These are phyloP conservation scores for Bromus sterilis DNA, from an alignment of 176 grass and related monocot species.

Conservation along the genomic window DNA sequence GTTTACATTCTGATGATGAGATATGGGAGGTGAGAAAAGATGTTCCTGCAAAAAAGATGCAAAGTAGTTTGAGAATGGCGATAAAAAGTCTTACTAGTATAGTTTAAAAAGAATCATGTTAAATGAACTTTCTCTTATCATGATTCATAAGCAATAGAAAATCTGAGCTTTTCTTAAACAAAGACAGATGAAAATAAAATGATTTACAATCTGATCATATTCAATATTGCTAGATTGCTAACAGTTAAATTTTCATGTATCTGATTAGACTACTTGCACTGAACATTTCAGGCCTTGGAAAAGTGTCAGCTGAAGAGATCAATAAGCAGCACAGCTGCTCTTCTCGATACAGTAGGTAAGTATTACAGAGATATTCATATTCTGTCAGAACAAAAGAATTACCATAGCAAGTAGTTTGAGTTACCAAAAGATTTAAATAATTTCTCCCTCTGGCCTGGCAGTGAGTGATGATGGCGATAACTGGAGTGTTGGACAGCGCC, in stretches of 20 bases:
- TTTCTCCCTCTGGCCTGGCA: slow-evolving; percentile 8
- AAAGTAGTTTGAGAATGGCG: neutral
- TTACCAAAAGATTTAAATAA: neutral
- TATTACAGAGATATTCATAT: neutral
- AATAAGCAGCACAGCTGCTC: slow-evolving; percentile 51
- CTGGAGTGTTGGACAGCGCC: slow-evolving; percentile 87
- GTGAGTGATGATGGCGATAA: slow-evolving; percentile 89
- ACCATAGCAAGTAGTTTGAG: neutral
- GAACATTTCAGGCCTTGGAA: slow-evolving; percentile 59
- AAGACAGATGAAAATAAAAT: neutral
- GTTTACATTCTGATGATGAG: slow-evolving; percentile 69
- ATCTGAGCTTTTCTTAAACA: neutral
- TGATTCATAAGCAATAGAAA: neutral
- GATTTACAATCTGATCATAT: neutral
- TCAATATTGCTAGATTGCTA: neutral
- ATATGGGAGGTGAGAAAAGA: slow-evolving; percentile 79
- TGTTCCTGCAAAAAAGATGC: neutral
- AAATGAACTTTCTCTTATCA: neutral
- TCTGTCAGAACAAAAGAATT: neutral
- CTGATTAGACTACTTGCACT: slow-evolving; percentile 9
- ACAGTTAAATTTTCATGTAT: neutral
- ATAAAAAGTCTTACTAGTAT: neutral
- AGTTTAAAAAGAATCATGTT: slow-evolving; percentile 10
- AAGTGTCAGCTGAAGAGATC: slow-evolving; percentile 76
- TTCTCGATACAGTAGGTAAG: slow-evolving; percentile 83